Conservation (phyloP, 306 rosid species). For the Casuarina glauca region DNA sequence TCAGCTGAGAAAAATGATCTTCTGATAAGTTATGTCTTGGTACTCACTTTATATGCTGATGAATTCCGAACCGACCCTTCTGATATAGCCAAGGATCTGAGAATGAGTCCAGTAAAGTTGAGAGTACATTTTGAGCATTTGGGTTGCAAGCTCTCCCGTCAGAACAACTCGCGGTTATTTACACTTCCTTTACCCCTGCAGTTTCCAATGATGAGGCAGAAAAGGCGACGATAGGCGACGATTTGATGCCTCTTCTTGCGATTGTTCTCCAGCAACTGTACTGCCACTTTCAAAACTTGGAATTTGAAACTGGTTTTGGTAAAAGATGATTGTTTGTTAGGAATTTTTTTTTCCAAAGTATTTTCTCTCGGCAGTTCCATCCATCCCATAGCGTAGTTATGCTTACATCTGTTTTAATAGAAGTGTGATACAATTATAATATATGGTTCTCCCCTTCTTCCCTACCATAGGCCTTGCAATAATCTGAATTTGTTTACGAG, state of each 20-base stretch:
- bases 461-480: background rate
- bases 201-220: slow-evolving; percentile 48
- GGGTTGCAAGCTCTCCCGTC: slow-evolving; percentile 64
- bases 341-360: background rate
- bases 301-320: too few relatives aligned
- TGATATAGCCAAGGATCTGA: slow-evolving; percentile 78
- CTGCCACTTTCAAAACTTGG: too few relatives aligned
- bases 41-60: slow-evolving; percentile 69
- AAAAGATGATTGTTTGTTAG: background rate
- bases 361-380: background rate
- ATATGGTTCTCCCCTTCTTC: too few relatives aligned
- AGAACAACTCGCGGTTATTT: slow-evolving; percentile 19
- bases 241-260: background rate
- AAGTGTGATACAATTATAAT: background rate
- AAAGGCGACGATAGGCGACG: slow-evolving; percentile 31
- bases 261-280: background rate
- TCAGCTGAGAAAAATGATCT: slow-evolving; percentile 57
- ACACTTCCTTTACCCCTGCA: slow-evolving; percentile 68
- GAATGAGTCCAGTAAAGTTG: slow-evolving; percentile 25
- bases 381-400: background rate
- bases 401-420: background rate
- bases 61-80: slow-evolving; percentile 52
- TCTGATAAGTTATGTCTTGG: slow-evolving; percentile 66
- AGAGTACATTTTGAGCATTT: slow-evolving; percentile 45
- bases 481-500: background rate